Base-by-base conservation (phyloP, 805 yeast species). In the Saccharomycopsis oosterbeekiorum region DNA sequence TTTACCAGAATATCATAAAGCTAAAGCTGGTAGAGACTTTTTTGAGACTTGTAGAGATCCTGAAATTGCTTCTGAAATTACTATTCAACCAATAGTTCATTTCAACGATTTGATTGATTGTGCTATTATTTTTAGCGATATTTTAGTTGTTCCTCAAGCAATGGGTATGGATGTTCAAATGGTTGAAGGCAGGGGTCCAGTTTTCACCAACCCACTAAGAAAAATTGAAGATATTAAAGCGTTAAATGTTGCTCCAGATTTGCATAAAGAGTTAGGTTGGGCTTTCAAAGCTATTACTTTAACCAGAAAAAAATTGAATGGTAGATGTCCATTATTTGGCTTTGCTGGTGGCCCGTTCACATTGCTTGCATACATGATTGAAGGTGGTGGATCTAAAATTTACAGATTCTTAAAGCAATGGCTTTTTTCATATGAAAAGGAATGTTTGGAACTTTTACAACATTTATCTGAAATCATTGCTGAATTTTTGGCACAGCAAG, bases 321-420 rank as follows among this genome's bases (percentile, higher is more conserved):
- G 99, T 58, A 82, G 96, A 69, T 97, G 92, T 12, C 99, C 99
- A 36, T 77, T 94, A 64, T 79, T 94, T 58, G 99, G 99, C 2
- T 94, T 94, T 75, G 88, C 91, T 67, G 99, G 99, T 60, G 97
- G 96, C 9, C 99, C 99, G 61, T 94, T 97, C 97, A 94, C 99
- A 12, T 76, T 94, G 63, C 79, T 94, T 76, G 97, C 92, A 42
- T 94, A 94, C 76, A 94, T 94, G 97, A 84, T 91, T 63, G 99
- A 94, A 75, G 99, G 99, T 59, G 97, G 96, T 67, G 97, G 97
- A 17, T 85, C 97, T 6, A 88, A 88, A 70, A 79, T 93, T 79
- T 94, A 89, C 77, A 81, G 97, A 71, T 91, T 80, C 70, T 97
- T 90, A 59, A 90, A 92, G 73, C 87, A 89, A 71, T 92, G 98